phyloP scores from a whole-genome alignment of 768 basidiomycete species.

The Boletus rubropictus region DNA sequence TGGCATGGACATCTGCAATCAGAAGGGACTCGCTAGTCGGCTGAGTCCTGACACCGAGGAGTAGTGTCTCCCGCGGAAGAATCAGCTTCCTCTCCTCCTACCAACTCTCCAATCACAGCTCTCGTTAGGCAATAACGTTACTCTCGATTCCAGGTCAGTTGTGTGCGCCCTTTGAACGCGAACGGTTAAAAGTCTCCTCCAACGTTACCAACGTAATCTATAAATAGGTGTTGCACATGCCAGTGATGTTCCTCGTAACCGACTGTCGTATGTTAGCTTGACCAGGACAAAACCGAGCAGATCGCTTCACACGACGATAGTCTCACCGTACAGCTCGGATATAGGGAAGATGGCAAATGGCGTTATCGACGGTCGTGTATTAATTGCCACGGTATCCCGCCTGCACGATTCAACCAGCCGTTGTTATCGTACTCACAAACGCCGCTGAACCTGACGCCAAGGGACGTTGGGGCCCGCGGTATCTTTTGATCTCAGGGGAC shows the following conservation, averaged over 20 bases:
- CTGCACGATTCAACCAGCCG: constrained; percentile 8
- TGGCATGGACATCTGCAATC: too few species aligned
- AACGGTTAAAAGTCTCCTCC: constrained; percentile 13
- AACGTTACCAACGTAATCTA: constrained; percentile 13
- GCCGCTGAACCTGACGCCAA: constrained; percentile 14
- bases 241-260: too few species aligned
- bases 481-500: background rate
- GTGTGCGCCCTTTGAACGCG: background rate
- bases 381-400: constrained; percentile 8
- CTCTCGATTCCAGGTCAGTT: too few species aligned
- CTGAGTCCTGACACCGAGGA: too few species aligned
- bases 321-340: constrained; percentile 7
- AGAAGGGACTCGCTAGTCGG: too few species aligned
- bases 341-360: constrained; percentile 5
- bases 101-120: background rate
- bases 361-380: constrained; percentile 2
- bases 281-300: too few species aligned
- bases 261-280: too few species aligned
- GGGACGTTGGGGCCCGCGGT: constrained; percentile 8
- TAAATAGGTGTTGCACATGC: background rate
- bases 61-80: too few species aligned
- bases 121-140: constrained; percentile 4
- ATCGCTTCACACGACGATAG: constrained; percentile 14
- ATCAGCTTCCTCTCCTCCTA: background rate
- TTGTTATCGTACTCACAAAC: constrained; percentile 4